phyloP scores from a whole-genome alignment of 768 basidiomycete species.

The Mycena rebaudengoi region DNA sequence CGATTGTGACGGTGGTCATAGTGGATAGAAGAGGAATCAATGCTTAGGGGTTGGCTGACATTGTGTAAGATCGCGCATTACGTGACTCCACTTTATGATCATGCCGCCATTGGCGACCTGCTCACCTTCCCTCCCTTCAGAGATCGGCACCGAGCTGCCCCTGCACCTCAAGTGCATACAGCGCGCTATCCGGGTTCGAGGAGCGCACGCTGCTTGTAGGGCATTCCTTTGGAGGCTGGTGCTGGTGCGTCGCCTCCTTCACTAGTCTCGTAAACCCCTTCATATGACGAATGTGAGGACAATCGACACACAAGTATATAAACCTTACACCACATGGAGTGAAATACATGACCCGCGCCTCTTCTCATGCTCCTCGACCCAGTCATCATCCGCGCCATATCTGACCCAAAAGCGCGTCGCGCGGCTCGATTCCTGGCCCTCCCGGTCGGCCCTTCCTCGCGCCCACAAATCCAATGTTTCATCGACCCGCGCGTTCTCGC shows the following conservation, averaged over 20 bases:
- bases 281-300: too few species aligned
- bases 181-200: conserved; percentile 55
- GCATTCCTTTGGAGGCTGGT: conserved; percentile 87
- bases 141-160: conserved; percentile 50
- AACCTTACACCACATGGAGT: neutral
- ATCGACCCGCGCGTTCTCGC: conserved; percentile 63
- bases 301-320: too few species aligned
- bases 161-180: conserved; percentile 62
- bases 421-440: conserved; percentile 71
- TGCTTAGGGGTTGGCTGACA: neutral
- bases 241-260: conserved; percentile 62
- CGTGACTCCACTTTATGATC: too few species aligned
- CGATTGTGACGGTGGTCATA: neutral
- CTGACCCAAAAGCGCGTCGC: conserved; percentile 38
- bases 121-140: conserved; percentile 74
- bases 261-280: too few species aligned
- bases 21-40: too few species aligned
- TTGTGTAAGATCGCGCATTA: too few species aligned
- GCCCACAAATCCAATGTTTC: neutral
- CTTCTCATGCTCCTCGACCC: conserved; percentile 87
- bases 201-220: conserved; percentile 73
- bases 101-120: too few species aligned
- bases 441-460: conserved; percentile 48
- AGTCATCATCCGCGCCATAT: conserved; percentile 52
- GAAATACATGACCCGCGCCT: conserved; percentile 56